Base-by-base conservation (phyloP, 1,284 basidiomycete genomes). In the Ustilago cynodontis region DNA sequence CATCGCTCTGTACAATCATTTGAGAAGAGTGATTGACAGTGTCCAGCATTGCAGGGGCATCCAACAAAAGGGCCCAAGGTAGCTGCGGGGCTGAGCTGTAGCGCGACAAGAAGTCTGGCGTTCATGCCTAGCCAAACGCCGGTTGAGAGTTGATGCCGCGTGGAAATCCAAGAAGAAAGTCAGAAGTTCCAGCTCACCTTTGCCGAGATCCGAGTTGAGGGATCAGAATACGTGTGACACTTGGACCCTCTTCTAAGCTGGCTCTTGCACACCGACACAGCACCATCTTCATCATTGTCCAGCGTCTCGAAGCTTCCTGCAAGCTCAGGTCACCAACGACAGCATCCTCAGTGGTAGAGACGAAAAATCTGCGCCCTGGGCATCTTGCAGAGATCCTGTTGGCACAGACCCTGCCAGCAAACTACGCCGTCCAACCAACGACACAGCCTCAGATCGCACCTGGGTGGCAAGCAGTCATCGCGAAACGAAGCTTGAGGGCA, bases 121-220 rank as follows among this genome's bases (percentile, higher is more conserved):
- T 37, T 9, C 7, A 3, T 10, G 35, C 35, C 20, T 24, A 14
- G 33, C 26, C 29, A 33, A 29, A 58, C 41, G 26, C 28, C 20
- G 41, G 28, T 18, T 41, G 26, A 31, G 28, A 57, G 39, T 28
- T n/a, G 10, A 18, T 16, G 29, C 43, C 18, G 43, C 56, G 43
- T 26, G 41, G 28, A 41, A 39, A 43, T 24, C 16, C 29, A 43
- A 55, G 65, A 67, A 67, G 65, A 62, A 62, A 28, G 41, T 26
- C 28, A 55, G 14, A 57, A 28, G 58, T 70, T 64, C 67, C 67
- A 70, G 67, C 67, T 70, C 67, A 70, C 41, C 51, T 52, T 64
- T 47, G 53, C 61, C 62, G 67, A 64, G 18, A 60, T 39, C 62
- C 62, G 67, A 60, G 52, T 18, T 22, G 20, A 33, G 14, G n/a